These are phyloP conservation scores for Acanthamoeba healyi DNA, from an alignment of 208 protist genomes.

Conservation along the genomic window DNA sequence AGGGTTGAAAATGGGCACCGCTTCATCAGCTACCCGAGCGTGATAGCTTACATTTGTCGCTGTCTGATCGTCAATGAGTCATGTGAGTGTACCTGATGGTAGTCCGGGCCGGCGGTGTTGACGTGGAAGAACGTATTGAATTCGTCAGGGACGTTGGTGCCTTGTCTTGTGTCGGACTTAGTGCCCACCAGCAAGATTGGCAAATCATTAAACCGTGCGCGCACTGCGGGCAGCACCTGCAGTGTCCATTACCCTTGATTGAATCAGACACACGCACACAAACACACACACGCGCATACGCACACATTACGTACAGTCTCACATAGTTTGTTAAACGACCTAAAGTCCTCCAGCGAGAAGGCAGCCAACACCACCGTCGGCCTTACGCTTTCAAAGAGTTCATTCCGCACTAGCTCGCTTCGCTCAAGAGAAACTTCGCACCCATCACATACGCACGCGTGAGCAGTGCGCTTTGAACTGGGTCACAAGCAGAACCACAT, in stretches of 20 bases:
- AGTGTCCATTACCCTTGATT: neutral
- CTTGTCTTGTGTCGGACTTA: neutral
- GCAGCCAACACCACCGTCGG: conserved; percentile 35
- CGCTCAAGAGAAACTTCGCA: conserved; percentile 22
- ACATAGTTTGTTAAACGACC: neutral
- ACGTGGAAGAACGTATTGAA: neutral
- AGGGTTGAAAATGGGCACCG: neutral
- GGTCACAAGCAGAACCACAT: neutral
- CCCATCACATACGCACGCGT: neutral
- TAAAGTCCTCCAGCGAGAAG: conserved; percentile 34
- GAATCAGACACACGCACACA: too few species aligned
- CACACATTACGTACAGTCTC: neutral
- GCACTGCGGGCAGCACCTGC: conserved; percentile 26
- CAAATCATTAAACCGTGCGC: neutral
- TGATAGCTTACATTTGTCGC: too few species aligned
- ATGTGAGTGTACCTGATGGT: neutral
- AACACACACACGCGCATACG: too few species aligned
- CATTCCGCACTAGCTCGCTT: conserved; percentile 4
- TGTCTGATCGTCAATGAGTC: too few species aligned
- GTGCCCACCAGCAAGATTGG: conserved; percentile 25
- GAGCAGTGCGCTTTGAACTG: too few species aligned
- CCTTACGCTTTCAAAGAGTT: conserved; percentile 10
- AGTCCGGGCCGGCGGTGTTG: neutral
- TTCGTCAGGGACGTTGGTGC: neutral
- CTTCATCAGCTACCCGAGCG: too few species aligned